Percentiles rank a stretch among this genome's conserved stretches.
Conservation (phyloP, 192 early-diverging fungal species). For the Rhizoclosmatium sp. region DNA sequence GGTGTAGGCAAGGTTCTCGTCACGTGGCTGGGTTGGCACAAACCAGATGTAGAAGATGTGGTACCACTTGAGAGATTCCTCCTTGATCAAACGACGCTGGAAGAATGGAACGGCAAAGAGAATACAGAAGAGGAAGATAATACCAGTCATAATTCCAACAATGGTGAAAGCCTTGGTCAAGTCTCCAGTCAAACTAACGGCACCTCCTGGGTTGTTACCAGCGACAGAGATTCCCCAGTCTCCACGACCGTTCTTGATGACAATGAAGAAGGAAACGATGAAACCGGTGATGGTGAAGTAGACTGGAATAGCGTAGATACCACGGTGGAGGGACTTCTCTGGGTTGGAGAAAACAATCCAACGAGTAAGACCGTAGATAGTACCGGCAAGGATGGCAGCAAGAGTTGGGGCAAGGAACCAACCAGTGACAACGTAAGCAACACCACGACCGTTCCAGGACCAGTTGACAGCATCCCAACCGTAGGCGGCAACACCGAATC, state of each 20-base stretch:
- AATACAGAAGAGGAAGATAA: conserved; percentile 73
- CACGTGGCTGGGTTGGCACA: conserved; percentile 45
- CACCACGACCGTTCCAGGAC: no score
- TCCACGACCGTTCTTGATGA: conserved; percentile 44
- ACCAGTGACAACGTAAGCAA: conserved; percentile 56
- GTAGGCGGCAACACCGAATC: no score
- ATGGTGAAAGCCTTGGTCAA: conserved; percentile 43
- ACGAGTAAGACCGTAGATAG: conserved; percentile 73
- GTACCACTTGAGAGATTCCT: conserved; percentile 25
- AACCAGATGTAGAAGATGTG: conserved; percentile 70
- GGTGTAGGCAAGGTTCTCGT: no score
- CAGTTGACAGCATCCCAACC: no score
- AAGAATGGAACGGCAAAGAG: conserved; percentile 55
- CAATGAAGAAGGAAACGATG: conserved; percentile 72
- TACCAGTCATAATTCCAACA: conserved; percentile 58
- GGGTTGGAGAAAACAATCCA: conserved; percentile 48
- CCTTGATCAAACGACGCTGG: conserved; percentile 64
- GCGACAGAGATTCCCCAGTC: conserved; percentile 44
- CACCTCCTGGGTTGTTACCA: conserved; percentile 21
- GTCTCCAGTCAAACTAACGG: conserved; percentile 1
- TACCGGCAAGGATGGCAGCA: conserved; percentile 30
- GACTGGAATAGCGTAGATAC: no score
- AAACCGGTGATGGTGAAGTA: conserved; percentile 11
- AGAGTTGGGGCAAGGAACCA: conserved; percentile 77
- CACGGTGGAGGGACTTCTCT: no score